Percentiles rank a stretch among this genome's conserved stretches.
phyloP scores from a whole-genome alignment of 352 stramenopile genomes.

The Plasmopara halstedii region DNA sequence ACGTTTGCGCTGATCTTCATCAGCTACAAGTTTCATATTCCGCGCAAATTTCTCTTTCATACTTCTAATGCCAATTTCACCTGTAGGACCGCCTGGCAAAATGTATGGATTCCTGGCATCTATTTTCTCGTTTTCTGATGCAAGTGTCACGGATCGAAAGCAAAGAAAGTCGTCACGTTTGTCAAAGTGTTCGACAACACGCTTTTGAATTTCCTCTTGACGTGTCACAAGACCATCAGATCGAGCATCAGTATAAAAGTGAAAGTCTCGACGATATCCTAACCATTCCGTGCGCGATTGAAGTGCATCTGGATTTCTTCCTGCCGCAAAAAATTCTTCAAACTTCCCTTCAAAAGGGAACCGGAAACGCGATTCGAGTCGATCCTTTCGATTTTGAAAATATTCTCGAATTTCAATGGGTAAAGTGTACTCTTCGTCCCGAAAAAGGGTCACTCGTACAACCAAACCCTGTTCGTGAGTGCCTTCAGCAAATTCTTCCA shows the following conservation, averaged over 20 bases:
- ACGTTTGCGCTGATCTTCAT: constrained; percentile 84
- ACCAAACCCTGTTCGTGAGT: constrained; percentile 86
- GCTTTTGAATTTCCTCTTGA: constrained; percentile 84
- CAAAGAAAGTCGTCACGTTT: constrained; percentile 79
- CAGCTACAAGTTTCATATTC: constrained; percentile 36
- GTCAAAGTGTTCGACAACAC: constrained; percentile 83
- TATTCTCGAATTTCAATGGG: constrained; percentile 86
- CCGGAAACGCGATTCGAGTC: constrained; percentile 67
- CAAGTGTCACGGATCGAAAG: constrained; percentile 76
- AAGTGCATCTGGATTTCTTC: constrained; percentile 64
- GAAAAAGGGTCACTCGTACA: constrained; percentile 76
- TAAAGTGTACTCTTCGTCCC: constrained; percentile 67
- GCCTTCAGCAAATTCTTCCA: constrained; percentile 91
- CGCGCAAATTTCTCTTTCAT: constrained; percentile 91
- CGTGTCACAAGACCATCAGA: constrained; percentile 83
- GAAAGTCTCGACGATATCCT: constrained; percentile 76
- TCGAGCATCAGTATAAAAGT: constrained; percentile 89
- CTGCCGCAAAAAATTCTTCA: constrained; percentile 72
- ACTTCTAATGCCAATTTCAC: constrained; percentile 85
- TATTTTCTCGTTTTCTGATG: constrained; percentile 65
- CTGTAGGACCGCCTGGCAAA: constrained; percentile 53
- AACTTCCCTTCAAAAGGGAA: constrained; percentile 84
- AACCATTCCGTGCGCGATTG: constrained; percentile 81
- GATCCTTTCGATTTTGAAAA: constrained; percentile 90
- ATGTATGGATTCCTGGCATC: constrained; percentile 77